Evolutionary conservation across 163 green algal genomes (phyloP), one percentile per base, ranked within the genome.

Genomic region (Scenedesmus sp.): DNA sequence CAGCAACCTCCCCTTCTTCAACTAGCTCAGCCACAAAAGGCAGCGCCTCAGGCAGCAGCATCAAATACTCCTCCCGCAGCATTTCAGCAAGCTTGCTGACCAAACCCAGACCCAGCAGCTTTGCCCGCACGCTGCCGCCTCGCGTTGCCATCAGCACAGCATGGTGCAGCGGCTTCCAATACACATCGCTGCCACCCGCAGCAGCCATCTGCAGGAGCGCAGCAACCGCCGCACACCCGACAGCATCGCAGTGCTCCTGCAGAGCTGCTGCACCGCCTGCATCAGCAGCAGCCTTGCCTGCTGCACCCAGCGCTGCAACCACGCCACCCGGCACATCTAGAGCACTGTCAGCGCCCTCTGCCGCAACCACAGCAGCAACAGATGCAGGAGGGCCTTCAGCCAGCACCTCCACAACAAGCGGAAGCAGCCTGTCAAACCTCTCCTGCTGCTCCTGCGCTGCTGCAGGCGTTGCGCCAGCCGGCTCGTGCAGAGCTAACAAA

Each of bases 21-120:
- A 99, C 87, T 88, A 99, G 93, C 96, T 99, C 98, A 0, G 95
- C 93, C 73, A 99, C 34, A 85, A 98, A 97, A 3, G 96, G 96
- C 73, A 99, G 88, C 3, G 97, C 94, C 94, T 99, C 97, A 8
- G 97, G 96, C 88, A 99, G 92, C 91, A 99, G 93, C 84, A 96
- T 91, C 59, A 98, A 83, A 73, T 98, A 99, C 94, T 99, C 98
- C 92, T 99, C 97, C 0, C 94, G 88, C 92, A 99, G 89, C 8
- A 94, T 90, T 4, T 94, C 94, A 70, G 97, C 95, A 70, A 99
- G 89, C 76, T 96, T 85, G 2, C 77, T 82, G 4, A 96, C 91
- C 8, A 95, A 92, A 55, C 95, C 94, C 66, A 99, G 88, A 0
- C 93, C 96, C 55, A 97, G 91, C 52, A 96, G 91, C 8, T 95